These are phyloP conservation scores for Candida nitratophila DNA, from an alignment of 805 yeast species.

Conservation along the genomic window DNA sequence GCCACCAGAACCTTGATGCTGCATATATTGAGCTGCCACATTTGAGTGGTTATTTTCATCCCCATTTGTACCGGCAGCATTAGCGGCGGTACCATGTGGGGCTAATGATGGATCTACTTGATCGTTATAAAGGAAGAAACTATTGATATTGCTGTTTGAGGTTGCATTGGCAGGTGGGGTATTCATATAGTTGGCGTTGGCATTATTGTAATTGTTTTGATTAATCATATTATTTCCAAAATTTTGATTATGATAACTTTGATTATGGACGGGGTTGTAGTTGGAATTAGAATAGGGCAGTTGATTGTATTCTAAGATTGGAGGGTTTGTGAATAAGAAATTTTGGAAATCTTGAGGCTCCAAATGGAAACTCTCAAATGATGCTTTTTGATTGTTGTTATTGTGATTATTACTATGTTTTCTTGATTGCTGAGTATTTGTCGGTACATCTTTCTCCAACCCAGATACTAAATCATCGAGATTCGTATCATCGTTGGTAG, in stretches of 20 bases:
- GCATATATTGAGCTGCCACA: neutral
- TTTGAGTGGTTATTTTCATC: neutral
- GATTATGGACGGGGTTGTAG: neutral
- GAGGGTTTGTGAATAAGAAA: constrained; percentile 29
- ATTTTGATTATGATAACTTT: neutral
- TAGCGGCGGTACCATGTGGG: no score
- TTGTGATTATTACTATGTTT: neutral
- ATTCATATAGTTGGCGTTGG: no score
- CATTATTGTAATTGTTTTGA: neutral
- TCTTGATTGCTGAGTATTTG: neutral
- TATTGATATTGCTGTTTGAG: neutral
- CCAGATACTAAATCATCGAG: neutral
- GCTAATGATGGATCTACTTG: neutral
- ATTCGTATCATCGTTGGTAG: neutral
- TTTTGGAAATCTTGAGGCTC: constrained; percentile 30
- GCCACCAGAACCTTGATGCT: constrained; percentile 1
- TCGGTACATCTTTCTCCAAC: neutral
- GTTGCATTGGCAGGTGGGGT: neutral
- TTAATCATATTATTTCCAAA: neutral
- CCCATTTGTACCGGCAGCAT: neutral
- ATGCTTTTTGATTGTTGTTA: neutral
- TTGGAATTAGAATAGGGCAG: neutral
- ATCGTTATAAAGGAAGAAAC: neutral
- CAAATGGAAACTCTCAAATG: constrained; percentile 22
- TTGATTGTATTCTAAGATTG: constrained; percentile 24